A percentile compares a stretch with the other conserved stretches of the same genome.
Evolutionary conservation across 73 alveolate species (phyloP).

Genomic region (Paramecium caudatum): DNA sequence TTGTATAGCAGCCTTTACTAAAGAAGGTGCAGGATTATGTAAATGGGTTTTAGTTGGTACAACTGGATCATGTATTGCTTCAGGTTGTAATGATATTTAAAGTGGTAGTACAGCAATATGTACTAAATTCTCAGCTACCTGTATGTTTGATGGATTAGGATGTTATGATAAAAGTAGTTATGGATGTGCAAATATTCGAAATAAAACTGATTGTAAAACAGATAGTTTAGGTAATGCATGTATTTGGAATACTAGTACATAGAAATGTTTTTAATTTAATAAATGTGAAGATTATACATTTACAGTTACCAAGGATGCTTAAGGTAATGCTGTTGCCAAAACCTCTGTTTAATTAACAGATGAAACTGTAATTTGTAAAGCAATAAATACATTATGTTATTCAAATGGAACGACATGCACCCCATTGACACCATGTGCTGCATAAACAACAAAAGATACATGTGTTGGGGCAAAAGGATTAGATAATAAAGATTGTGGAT

Average conservation of each 20-base stretch:
- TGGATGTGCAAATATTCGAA: background rate
- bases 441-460: background rate
- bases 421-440: background rate
- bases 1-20: too few relatives aligned
- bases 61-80: too few relatives aligned
- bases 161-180: background rate
- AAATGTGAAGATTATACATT: background rate
- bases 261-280: slow-evolving; percentile 10
- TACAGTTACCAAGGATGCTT: background rate
- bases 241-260: background rate
- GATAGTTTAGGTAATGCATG: slow-evolving; percentile 19
- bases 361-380: background rate
- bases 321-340: background rate
- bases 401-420: background rate
- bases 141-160: background rate
- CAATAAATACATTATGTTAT: background rate
- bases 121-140: background rate
- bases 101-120: background rate
- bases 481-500: slow-evolving; percentile 26
- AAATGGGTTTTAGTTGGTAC: too few relatives aligned
- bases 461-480: slow-evolving; percentile 3
- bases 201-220: background rate
- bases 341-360: background rate
- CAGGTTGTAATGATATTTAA: too few relatives aligned
- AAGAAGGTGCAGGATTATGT: too few relatives aligned